Evolutionary conservation across 306 rosid genomes (phyloP), one percentile per base, ranked within the genome.

Genomic region (cucumber (Cucumis sativus)): DNA sequence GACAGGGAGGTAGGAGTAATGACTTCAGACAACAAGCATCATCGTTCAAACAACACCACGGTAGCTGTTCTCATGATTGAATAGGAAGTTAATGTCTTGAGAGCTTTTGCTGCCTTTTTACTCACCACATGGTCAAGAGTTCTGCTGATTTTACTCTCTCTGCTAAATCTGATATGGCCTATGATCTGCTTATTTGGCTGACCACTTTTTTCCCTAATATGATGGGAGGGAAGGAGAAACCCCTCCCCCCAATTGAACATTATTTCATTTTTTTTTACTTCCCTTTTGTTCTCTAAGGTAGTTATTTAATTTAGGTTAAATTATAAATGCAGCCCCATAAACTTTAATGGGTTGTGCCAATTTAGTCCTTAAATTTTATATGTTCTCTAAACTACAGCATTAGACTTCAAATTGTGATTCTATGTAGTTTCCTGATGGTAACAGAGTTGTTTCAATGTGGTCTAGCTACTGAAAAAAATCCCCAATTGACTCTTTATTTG

Each of bases 1-100:
- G 87, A 93, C 95, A 20, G 96, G 96, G 84, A 88, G 91, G 86
- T 54, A 54, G 58, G 61, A 52, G 10, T 17, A 5, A 17, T 18
- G 25, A 30, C 33, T 49, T 45, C 59, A 1, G 58, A 70, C 18
- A 35, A 21, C 61, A 7, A 52, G 63, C 63, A 9, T 52, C 17
- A 15, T 28, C 30, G 30, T 28, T 28, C 30, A 28, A 28, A 28
- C 30, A 28, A 5, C 52, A 30, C 45, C 61, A 52, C 16, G 76
- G 61, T 25, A 71, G 59, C 61, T 49, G 60, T 49, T 51, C 28
- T 71, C 59, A 47, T 49, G 43, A 49, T 71, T 30, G 56, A 71
- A 71, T 49, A 16, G 43, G 43, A 47, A 47, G 30, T 71, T 25
- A 51, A 71, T 33, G 20, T 18, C 30, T 15, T n/a, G 63, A 66